Percentiles rank a stretch among this genome's conserved stretches.
Conservation (phyloP, 225 moss, liverwort and hornwort genomes). For the Straminergon stramineum region DNA sequence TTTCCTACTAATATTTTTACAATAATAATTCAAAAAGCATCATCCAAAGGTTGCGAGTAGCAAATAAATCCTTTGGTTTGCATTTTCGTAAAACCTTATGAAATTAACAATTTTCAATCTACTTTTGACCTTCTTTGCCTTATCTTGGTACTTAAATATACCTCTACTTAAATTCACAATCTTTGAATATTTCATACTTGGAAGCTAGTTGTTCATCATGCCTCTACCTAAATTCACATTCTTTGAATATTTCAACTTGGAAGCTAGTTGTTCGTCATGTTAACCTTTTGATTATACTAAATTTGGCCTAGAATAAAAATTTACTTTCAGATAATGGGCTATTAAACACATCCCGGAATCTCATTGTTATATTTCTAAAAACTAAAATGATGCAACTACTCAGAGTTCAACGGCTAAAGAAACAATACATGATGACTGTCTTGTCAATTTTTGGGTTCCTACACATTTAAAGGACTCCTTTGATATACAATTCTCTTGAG, state of each 20-base stretch:
- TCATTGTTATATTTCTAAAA: no score
- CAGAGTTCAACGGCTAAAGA: no score
- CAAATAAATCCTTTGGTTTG: fast-evolving
- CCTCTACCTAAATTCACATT: background rate
- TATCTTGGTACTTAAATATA: background rate
- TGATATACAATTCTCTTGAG: background rate
- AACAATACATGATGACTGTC: background rate
- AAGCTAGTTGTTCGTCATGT: background rate
- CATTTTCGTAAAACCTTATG: background rate
- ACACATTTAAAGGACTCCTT: background rate
- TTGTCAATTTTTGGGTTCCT: background rate
- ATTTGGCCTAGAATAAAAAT: background rate
- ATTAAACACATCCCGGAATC: fast-evolving
- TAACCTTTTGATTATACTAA: background rate
- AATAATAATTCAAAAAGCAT: background rate
- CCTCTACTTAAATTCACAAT: no score
- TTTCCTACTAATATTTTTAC: background rate
- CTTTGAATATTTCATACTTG: no score
- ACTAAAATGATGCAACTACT: no score
- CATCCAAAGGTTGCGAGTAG: background rate
- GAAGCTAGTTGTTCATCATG: no score
- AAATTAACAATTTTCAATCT: background rate
- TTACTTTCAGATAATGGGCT: background rate
- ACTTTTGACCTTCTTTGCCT: background rate
- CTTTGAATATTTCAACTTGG: background rate